phyloP scores from a whole-genome alignment of 305 asterid species.

The Fraxinus xanthoxyloides region DNA sequence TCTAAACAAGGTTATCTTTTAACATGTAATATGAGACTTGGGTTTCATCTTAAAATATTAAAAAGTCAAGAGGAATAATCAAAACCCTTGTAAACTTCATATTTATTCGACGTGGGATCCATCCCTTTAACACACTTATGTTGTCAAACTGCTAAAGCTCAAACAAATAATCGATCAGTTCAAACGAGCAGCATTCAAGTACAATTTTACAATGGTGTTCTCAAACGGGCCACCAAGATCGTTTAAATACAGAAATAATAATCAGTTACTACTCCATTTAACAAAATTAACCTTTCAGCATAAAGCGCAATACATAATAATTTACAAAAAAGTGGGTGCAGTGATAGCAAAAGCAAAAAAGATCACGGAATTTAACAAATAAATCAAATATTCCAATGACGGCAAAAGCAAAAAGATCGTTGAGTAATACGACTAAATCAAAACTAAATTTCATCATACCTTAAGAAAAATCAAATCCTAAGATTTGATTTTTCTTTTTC shows the following conservation, averaged over 20 bases:
- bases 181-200: not conserved
- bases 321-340: not conserved
- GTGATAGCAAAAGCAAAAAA: not conserved
- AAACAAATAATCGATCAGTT: not conserved
- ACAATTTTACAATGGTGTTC: not conserved
- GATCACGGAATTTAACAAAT: not conserved
- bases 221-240: not conserved
- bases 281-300: not conserved
- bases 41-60: too few relatives aligned
- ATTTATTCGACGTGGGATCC: too few relatives aligned
- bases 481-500: not conserved
- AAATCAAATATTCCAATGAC: not conserved
- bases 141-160: not conserved
- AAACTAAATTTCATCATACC: not conserved
- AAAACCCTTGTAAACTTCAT: too few relatives aligned
- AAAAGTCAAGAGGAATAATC: too few relatives aligned
- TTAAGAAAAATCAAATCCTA: not conserved
- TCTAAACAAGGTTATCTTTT: not conserved
- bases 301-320: not conserved
- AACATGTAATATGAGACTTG: too few relatives aligned
- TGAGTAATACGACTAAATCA: not conserved
- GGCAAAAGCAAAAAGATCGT: not conserved
- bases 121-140: not conserved
- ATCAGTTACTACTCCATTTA: not conserved
- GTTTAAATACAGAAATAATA: not conserved